Conservation (phyloP, 2,329 filamentous ascomycete genomes). For the Neopestalotiopsis sp. region DNA sequence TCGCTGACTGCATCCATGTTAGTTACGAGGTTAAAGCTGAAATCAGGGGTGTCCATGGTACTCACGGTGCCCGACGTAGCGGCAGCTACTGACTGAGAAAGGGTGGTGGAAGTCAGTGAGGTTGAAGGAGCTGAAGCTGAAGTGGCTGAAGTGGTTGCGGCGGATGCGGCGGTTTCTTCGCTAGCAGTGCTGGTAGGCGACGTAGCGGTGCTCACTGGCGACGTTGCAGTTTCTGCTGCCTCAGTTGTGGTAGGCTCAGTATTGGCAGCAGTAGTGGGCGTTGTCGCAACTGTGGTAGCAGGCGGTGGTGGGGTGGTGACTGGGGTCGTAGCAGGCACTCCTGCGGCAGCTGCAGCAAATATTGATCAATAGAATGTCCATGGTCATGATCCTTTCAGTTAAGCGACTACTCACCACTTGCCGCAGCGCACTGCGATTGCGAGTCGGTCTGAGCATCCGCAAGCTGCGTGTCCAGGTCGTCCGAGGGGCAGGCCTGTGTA, state of each 20-base stretch:
- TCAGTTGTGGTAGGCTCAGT: background rate
- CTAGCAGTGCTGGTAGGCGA: background rate
- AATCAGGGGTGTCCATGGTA: background rate
- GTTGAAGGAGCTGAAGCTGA: slow-evolving; percentile 1
- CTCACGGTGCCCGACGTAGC: slow-evolving; percentile 7
- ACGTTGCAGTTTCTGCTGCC: slow-evolving; percentile 1
- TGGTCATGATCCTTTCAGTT: background rate
- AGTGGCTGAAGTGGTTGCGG: slow-evolving; percentile 1
- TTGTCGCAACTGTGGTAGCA: background rate
- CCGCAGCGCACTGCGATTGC: background rate
- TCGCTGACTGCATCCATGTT: background rate
- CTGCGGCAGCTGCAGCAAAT: slow-evolving; percentile 15
- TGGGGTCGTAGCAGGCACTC: slow-evolving; percentile 3
- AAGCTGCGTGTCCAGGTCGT: slow-evolving; percentile 4
- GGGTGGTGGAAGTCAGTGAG: background rate
- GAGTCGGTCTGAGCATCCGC: background rate
- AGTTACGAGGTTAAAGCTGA: background rate
- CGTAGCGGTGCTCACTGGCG: background rate
- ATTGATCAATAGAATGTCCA: slow-evolving; percentile 11
- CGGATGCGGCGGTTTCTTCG: background rate
- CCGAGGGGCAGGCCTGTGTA: slow-evolving; percentile 18
- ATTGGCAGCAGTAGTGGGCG: background rate
- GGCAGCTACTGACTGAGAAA: background rate
- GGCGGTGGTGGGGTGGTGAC: background rate
- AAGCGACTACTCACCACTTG: slow-evolving; percentile 14